Base-by-base conservation (phyloP, 2,329 filamentous ascomycete genomes). In the Xylaria sp. region DNA sequence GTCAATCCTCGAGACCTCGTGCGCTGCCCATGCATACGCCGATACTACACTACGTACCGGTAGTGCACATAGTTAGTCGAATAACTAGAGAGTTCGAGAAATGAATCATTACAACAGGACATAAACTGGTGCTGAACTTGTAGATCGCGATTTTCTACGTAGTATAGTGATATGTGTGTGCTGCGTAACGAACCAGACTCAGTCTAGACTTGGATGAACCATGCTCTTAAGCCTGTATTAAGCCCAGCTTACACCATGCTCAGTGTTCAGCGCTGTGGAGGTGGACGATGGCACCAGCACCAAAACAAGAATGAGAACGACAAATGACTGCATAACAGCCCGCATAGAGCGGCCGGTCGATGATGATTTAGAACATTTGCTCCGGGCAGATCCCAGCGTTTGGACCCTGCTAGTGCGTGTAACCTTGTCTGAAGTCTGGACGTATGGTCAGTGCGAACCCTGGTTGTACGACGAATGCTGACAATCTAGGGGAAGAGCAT, bases 61-160 rank as follows among this genome's bases (percentile, higher is more conserved):
- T 28, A 44, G 18, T 46, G 15, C 41, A n/a, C 41, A 18, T n/a
- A 46, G 18, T 46, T 46, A 46, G 15, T n/a, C 15, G 13, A 46
- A 44, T 28, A 32, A 37, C 25, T 44, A 3, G 46, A 44, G 41
- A 60, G 25, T 18, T 37, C 18, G 25, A 20, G 28, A 28, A 9
- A 48, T 20, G 1, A 32, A 60, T 68, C 56, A 61, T 57, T 10
- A 55, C 39, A 46, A 28, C 32, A 37, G 18, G 52, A 60, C 59
- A 66, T n/a, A 58, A 58, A 70, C 34, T 41, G 58, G 58, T 51
- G 39, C 15, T 34, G 59, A 52, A 50, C 12, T 20, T 67, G 64
- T 15, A 67, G 70, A 71, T 71, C 70, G 25, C 65, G 67, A 70
- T 71, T 63, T 60, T 66, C 46, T 20, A 28, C 28, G 28, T 28